Percentiles rank a stretch among this genome's conserved stretches.
Conservation (phyloP, 768 basidiomycete species). For the Kwoniella sp. region DNA sequence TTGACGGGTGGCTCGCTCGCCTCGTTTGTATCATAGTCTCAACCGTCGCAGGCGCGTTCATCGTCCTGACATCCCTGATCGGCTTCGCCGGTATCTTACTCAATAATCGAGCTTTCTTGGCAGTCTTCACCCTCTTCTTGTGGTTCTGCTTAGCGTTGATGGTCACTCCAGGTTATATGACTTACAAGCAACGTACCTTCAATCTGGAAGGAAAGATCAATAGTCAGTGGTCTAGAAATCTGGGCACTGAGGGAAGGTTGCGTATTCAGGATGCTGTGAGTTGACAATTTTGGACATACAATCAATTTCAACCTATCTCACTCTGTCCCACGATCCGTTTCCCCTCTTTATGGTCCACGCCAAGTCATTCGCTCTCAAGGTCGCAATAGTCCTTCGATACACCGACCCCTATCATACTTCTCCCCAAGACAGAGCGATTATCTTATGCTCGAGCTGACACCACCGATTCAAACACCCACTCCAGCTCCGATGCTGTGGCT, state of each 20-base stretch:
- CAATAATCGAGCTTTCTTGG: conserved; percentile 81
- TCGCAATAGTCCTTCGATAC: too few species aligned
- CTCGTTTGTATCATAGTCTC: conserved; percentile 62
- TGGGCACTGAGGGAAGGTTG: conserved; percentile 66
- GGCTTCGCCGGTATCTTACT: conserved; percentile 80
- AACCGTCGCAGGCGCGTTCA: conserved; percentile 66
- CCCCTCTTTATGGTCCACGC: too few species aligned
- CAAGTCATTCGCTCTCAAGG: too few species aligned
- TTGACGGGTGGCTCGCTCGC: too few species aligned
- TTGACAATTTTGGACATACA: too few species aligned
- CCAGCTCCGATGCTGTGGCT: conserved; percentile 75
- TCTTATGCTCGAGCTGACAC: background rate
- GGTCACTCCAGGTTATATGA: conserved; percentile 74
- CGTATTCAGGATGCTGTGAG: conserved; percentile 66
- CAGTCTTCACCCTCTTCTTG: conserved; percentile 69
- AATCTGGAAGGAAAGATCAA: conserved; percentile 82
- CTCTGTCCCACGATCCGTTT: too few species aligned
- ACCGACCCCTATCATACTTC: too few species aligned
- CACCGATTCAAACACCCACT: background rate
- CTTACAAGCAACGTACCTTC: conserved; percentile 73
- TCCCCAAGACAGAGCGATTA: too few species aligned
- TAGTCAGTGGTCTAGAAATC: conserved; percentile 69
- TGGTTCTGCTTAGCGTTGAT: conserved; percentile 75
- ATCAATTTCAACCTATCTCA: conserved; percentile 1
- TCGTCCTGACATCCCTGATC: conserved; percentile 67